These are phyloP conservation scores for Scalesia atractyloides DNA, from an alignment of 129 eudicot genomes.

Conservation along the genomic window DNA sequence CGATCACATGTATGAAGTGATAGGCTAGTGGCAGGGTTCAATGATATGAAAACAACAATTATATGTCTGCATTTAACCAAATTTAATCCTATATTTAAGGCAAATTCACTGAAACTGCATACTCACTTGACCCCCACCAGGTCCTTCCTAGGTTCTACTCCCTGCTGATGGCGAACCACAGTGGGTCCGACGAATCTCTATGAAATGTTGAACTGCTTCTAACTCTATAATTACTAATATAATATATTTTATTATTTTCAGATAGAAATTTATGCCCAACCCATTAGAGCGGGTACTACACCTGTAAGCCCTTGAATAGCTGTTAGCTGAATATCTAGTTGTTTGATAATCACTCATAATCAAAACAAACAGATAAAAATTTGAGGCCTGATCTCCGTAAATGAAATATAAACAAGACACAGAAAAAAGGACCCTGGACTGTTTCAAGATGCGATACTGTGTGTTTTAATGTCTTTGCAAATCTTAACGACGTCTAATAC, in stretches of 20 bases:
- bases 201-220: not conserved
- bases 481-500: not conserved
- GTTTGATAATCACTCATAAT: not conserved
- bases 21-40: not conserved
- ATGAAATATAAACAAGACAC: not conserved
- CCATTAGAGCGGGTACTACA: constrained; percentile 7
- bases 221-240: not conserved
- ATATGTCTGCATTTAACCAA: not conserved
- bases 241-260: not conserved
- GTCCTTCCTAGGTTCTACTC: not conserved
- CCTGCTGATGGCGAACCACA: constrained; percentile 1
- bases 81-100: not conserved
- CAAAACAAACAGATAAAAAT: not conserved
- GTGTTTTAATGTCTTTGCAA: not conserved
- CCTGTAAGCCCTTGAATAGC: not conserved
- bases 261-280: constrained; percentile 8
- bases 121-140: not conserved
- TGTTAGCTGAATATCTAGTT: not conserved
- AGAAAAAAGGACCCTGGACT: not conserved
- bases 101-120: not conserved
- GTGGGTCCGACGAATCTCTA: not conserved
- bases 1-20: constrained; percentile 5
- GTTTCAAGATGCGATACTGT: not conserved
- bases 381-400: not conserved
- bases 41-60: constrained; percentile 1